phyloP scores from a whole-genome alignment of 106 monocot species.

The Acanthochlamys bracteata region DNA sequence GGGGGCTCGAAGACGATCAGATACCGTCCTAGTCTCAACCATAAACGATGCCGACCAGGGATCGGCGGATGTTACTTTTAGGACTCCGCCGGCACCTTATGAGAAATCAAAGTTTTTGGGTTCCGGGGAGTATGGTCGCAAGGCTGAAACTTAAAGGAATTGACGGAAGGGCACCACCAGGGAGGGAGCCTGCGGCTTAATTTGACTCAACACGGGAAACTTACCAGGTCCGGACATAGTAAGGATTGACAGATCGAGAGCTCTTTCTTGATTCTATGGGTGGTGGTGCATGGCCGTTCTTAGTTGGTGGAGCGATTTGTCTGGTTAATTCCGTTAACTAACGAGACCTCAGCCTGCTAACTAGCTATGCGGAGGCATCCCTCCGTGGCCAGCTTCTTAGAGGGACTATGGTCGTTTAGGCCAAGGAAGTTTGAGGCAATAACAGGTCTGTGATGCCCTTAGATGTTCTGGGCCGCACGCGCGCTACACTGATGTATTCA shows the following conservation, averaged over 20 bases:
- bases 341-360: background rate
- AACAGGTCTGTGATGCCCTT: background rate
- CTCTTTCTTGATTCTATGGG: no score
- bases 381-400: background rate
- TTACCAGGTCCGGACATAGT: no score
- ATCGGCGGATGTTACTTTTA: conserved; percentile 6
- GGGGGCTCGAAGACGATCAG: conserved; percentile 91
- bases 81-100: conserved; percentile 5
- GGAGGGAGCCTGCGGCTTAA: no score
- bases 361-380: no score
- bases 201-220: no score
- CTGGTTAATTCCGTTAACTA: background rate
- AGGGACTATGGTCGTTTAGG: background rate
- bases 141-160: no score
- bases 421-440: background rate
- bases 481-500: no score
- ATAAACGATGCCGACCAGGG: conserved; percentile 78
- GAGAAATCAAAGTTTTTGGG: conserved; percentile 6
- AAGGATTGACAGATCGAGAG: no score
- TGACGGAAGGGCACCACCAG: no score
- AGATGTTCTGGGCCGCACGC: no score
- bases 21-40: conserved; percentile 88
- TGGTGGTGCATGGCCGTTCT: background rate
- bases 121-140: no score
- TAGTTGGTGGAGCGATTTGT: background rate